Evolutionary conservation across 176 grass and related monocot species (phyloP).

Genomic region (Musa itinerans): DNA sequence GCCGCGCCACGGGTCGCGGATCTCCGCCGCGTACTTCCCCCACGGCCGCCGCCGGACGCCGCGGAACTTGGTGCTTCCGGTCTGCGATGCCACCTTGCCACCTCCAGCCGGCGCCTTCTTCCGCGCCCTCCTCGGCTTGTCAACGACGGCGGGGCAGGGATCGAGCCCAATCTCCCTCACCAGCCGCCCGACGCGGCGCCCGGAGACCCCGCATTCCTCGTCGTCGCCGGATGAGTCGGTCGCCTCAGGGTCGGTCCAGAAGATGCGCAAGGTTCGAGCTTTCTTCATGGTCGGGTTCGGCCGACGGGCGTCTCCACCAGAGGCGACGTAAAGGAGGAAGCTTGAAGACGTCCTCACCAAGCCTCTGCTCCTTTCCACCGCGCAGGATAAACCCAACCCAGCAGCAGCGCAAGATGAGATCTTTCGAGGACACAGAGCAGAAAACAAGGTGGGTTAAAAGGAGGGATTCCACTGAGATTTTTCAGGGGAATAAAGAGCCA

Average conservation of each 20-base stretch:
- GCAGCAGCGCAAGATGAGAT: not conserved
- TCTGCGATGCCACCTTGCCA: not conserved
- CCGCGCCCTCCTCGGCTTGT: not conserved
- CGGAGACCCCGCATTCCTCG: constrained; percentile 23
- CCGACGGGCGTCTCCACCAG: not conserved
- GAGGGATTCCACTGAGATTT: constrained; percentile 22
- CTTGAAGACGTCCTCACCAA: not conserved
- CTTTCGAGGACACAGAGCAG: not conserved
- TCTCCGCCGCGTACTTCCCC: constrained; percentile 45
- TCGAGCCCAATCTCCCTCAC: constrained; percentile 8
- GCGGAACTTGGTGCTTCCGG: constrained; percentile 51
- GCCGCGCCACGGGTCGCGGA: constrained; percentile 29
- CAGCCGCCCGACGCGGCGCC: constrained; percentile 31
- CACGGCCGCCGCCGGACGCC: constrained; percentile 46
- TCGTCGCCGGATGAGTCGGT: constrained; percentile 77
- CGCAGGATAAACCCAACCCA: not conserved
- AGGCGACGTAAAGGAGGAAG: not conserved
- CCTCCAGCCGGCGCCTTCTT: constrained; percentile 4
- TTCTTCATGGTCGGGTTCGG: constrained; percentile 42
- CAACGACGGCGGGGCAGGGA: not conserved
- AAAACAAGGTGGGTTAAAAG: not conserved
- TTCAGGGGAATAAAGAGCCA: constrained; percentile 12
- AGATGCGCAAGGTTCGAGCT: constrained; percentile 58
- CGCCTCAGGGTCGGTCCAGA: constrained; percentile 78
- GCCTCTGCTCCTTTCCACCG: not conserved